Conservation (phyloP, 495 filamentous ascomycete genomes). For the Daldinia bambusicola region DNA sequence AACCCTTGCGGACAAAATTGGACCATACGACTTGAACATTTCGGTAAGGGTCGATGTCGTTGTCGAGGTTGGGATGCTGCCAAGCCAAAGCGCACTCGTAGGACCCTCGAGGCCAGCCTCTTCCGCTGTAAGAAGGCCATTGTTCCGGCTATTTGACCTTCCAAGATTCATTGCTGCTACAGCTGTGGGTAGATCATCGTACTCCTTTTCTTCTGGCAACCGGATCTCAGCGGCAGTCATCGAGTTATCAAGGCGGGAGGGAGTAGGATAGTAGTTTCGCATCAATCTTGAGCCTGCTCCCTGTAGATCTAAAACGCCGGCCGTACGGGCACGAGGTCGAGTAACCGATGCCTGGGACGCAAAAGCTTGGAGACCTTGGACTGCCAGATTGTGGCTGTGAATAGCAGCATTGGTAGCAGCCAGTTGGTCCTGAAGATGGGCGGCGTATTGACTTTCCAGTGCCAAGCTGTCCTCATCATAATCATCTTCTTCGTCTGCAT, state of each 20-base stretch:
- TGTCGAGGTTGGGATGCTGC: conserved; percentile 96
- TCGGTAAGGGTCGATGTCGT: conserved; percentile 91
- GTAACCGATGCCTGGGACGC: conserved; percentile 81
- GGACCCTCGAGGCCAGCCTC: conserved; percentile 87
- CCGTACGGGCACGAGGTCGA: conserved; percentile 83
- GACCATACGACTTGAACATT: conserved; percentile 90
- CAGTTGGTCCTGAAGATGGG: conserved; percentile 64
- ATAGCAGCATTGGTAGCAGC: conserved; percentile 91
- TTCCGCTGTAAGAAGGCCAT: conserved; percentile 68
- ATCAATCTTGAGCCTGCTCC: conserved; percentile 74
- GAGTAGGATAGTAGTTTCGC: conserved; percentile 81
- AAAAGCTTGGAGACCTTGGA: conserved; percentile 76
- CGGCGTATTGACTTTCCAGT: conserved; percentile 75
- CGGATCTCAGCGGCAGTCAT: conserved; percentile 83
- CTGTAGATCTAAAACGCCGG: conserved; percentile 84
- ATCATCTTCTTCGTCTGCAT: conserved; percentile 92
- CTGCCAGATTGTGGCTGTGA: conserved; percentile 90
- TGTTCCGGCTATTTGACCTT: conserved; percentile 66
- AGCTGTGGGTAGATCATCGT: conserved; percentile 73
- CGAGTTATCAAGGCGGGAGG: conserved; percentile 84
- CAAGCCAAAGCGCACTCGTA: conserved; percentile 94
- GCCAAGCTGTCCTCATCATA: conserved; percentile 78
- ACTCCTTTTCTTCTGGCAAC: conserved; percentile 76
- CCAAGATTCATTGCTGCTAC: conserved; percentile 81
- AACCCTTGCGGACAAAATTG: conserved; percentile 90